A percentile compares a stretch with the other conserved stretches of the same genome.
Conservation (phyloP, 345 rosid species). For the Melaleuca quinquenervia region DNA sequence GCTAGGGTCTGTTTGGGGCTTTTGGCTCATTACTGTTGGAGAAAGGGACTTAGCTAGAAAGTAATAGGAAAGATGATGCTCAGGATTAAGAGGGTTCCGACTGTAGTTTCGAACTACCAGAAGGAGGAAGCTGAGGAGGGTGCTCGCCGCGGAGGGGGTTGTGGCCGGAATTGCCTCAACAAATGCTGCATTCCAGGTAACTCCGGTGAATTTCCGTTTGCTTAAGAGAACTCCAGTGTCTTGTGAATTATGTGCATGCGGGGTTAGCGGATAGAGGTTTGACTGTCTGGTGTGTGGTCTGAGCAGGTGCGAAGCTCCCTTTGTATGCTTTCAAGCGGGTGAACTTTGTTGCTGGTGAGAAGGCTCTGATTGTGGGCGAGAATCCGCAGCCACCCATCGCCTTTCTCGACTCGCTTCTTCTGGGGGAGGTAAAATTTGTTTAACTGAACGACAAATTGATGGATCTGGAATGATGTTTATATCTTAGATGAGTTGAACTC, state of each 20-base stretch:
- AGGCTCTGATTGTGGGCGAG: conserved; percentile 14
- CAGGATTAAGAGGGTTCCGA: conserved; percentile 81
- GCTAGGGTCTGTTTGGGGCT: neutral
- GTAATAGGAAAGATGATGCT: conserved; percentile 36
- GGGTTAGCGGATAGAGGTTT: neutral
- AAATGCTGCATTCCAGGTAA: conserved; percentile 70
- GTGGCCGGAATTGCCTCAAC: conserved; percentile 71
- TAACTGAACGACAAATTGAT: neutral
- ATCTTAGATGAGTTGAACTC: neutral
- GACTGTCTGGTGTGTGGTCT: neutral
- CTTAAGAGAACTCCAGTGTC: neutral
- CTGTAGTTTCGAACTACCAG: conserved; percentile 74
- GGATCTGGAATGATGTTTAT: neutral
- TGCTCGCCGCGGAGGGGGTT: conserved; percentile 45
- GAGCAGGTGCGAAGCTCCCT: conserved; percentile 62
- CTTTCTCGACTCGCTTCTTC: conserved; percentile 66
- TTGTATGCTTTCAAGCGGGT: conserved; percentile 57
- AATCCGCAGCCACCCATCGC: conserved; percentile 36
- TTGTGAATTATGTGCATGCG: neutral
- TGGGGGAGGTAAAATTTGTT: conserved; percentile 55
- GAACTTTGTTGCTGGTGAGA: conserved; percentile 10
- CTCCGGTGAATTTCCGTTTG: neutral
- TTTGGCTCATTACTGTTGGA: neutral
- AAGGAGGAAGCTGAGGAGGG: conserved; percentile 59
- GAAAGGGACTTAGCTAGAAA: neutral